Conservation (phyloP, 108 stramenopile genomes). For the Fistulifera solaris region DNA sequence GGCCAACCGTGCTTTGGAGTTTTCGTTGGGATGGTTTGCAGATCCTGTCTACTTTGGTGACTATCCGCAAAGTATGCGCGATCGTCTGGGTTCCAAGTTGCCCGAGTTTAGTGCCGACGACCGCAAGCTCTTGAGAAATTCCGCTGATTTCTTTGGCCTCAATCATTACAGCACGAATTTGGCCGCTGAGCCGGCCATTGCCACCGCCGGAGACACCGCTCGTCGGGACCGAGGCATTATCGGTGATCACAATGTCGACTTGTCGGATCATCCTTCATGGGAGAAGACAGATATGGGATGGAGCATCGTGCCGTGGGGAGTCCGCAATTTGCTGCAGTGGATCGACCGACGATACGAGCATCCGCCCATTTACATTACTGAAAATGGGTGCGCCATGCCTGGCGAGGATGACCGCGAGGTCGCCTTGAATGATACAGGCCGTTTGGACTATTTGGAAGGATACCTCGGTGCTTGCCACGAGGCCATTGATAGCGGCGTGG, state of each 20-base stretch:
- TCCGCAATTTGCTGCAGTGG: slow-evolving; percentile 61
- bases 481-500: slow-evolving; percentile 61
- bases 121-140: slow-evolving; percentile 34
- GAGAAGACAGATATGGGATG: slow-evolving; percentile 62
- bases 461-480: slow-evolving; percentile 57
- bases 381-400: slow-evolving; percentile 59
- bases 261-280: slow-evolving; percentile 45
- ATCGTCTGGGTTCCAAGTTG: slow-evolving; percentile 48
- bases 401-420: slow-evolving; percentile 49
- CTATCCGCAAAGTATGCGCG: slow-evolving; percentile 75
- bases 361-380: slow-evolving; percentile 60
- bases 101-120: slow-evolving; percentile 67
- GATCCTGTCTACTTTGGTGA: slow-evolving; percentile 74
- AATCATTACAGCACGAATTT: slow-evolving; percentile 80
- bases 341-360: slow-evolving; percentile 49
- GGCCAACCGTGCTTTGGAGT: slow-evolving; percentile 75
- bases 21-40: slow-evolving; percentile 82
- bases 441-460: slow-evolving; percentile 48
- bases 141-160: slow-evolving; percentile 85
- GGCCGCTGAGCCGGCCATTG: slow-evolving; percentile 28
- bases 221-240: slow-evolving; percentile 47
- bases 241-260: slow-evolving; percentile 54
- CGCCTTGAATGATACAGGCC: slow-evolving; percentile 38
- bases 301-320: slow-evolving; percentile 63
- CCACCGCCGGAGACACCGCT: slow-evolving; percentile 2